Conservation (phyloP, 108 stramenopile species). For the Discostella stelligeroides region DNA sequence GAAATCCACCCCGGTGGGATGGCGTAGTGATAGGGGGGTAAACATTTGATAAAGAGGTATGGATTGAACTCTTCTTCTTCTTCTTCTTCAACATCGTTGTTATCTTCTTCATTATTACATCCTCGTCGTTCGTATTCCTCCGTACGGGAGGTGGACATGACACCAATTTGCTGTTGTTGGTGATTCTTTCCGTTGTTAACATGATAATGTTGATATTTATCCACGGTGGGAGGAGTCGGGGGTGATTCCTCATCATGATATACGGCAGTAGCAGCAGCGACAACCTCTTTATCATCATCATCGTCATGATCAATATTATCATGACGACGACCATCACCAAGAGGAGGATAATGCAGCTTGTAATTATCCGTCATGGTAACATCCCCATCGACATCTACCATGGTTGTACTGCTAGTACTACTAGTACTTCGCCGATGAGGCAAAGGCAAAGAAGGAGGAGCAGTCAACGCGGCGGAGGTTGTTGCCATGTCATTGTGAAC, state of each 20-base stretch:
- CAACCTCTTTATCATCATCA: not conserved
- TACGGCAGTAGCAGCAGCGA: too few relatives aligned
- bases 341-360: not conserved
- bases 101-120: constrained; percentile 20
- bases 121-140: constrained; percentile 22
- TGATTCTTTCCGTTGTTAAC: too few relatives aligned
- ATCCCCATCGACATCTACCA: constrained; percentile 36
- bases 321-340: too few relatives aligned
- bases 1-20: constrained; percentile 19
- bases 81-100: constrained; percentile 59
- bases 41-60: constrained; percentile 92
- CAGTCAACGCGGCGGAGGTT: not conserved
- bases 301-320: too few relatives aligned
- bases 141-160: not conserved
- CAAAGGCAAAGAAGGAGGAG: too few relatives aligned
- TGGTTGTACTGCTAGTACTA: constrained; percentile 1
- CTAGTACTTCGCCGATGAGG: constrained; percentile 6
- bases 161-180: too few relatives aligned
- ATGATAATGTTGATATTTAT: too few relatives aligned
- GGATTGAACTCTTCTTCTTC: constrained; percentile 95
- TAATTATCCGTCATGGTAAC: constrained; percentile 15
- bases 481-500: constrained; percentile 3
- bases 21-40: constrained; percentile 78
- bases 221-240: too few relatives aligned
- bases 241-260: too few relatives aligned